A percentile compares a stretch with the other conserved stretches of the same genome.
phyloP scores from a whole-genome alignment of 2,329 filamentous ascomycete genomes.

The Neopestalotiopsis clavispora region DNA sequence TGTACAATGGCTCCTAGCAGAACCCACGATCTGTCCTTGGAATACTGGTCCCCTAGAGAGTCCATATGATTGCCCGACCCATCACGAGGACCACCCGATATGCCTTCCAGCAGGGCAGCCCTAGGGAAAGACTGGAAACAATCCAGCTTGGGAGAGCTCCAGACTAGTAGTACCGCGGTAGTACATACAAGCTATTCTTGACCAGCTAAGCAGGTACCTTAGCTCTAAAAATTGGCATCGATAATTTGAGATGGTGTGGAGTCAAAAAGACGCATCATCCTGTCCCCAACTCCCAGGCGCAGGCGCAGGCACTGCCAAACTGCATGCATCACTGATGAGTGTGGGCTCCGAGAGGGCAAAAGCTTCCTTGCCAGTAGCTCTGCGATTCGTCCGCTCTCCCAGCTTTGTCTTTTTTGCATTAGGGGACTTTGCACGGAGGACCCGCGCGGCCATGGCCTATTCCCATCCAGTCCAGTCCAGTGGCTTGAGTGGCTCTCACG shows the following conservation, averaged over 20 bases:
- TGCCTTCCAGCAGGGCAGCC: neutral
- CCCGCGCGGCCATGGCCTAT: neutral
- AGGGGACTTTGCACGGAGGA: neutral
- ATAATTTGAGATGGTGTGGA: slow-evolving; percentile 15
- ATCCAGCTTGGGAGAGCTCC: neutral
- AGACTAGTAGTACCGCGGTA: too few species aligned
- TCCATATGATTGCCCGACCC: neutral
- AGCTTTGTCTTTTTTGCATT: neutral
- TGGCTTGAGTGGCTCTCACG: neutral
- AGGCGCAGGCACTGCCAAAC: too few species aligned
- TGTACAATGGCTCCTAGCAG: neutral
- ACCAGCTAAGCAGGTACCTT: neutral
- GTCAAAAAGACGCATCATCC: slow-evolving; percentile 15
- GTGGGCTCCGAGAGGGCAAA: neutral
- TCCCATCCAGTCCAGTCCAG: neutral
- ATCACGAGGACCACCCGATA: neutral
- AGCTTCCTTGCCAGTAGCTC: neutral
- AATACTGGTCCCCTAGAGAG: neutral
- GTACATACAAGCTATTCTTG: neutral
- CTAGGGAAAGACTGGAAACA: neutral
- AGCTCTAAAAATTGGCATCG: slow-evolving; percentile 6
- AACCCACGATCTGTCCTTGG: neutral
- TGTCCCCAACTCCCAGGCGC: neutral
- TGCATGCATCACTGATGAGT: too few species aligned
- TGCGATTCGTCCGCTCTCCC: neutral